Conservation (phyloP, 75 land plant genomes). For the Pinus albicaulis region DNA sequence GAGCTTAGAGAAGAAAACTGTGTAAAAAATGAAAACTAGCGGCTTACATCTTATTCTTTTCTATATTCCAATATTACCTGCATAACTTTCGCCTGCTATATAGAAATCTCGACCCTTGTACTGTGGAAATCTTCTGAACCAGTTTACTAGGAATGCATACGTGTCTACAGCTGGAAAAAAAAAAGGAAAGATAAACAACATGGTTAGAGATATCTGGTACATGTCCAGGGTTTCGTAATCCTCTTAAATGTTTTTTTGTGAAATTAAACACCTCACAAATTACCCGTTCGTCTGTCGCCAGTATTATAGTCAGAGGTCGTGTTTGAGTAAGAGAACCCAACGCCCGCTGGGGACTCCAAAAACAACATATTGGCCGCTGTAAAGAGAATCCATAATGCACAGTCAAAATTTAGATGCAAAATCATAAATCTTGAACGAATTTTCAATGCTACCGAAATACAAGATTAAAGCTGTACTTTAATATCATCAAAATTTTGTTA, state of each 20-base stretch:
- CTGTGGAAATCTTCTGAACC: slow-evolving; percentile 73
- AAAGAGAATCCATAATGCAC: background rate
- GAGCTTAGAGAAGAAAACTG: too few species aligned
- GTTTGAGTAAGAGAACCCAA: slow-evolving; percentile 35
- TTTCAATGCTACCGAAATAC: too few species aligned
- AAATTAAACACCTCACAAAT: background rate
- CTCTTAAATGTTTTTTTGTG: background rate
- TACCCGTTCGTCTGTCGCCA: slow-evolving; percentile 14
- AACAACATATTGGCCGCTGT: slow-evolving; percentile 23
- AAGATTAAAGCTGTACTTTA: too few species aligned
- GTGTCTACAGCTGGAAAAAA: slow-evolving; percentile 57
- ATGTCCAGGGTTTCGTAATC: background rate
- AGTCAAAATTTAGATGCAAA: background rate
- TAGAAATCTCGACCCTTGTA: slow-evolving; percentile 61
- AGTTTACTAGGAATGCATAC: slow-evolving; percentile 56
- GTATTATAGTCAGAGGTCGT: slow-evolving; percentile 5
- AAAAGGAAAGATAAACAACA: background rate
- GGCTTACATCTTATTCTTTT: too few species aligned
- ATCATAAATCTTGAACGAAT: too few species aligned
- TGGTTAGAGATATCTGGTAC: background rate
- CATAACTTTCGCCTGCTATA: slow-evolving; percentile 82
- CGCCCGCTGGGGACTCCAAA: slow-evolving; percentile 37
- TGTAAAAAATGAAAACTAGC: too few species aligned
- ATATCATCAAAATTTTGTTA: too few species aligned
- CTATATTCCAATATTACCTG: slow-evolving; percentile 27